Evolutionary conservation across 352 stramenopile species (phyloP), one percentile per base, ranked within the genome.

Genomic region (Phytophthora nicotianae): DNA sequence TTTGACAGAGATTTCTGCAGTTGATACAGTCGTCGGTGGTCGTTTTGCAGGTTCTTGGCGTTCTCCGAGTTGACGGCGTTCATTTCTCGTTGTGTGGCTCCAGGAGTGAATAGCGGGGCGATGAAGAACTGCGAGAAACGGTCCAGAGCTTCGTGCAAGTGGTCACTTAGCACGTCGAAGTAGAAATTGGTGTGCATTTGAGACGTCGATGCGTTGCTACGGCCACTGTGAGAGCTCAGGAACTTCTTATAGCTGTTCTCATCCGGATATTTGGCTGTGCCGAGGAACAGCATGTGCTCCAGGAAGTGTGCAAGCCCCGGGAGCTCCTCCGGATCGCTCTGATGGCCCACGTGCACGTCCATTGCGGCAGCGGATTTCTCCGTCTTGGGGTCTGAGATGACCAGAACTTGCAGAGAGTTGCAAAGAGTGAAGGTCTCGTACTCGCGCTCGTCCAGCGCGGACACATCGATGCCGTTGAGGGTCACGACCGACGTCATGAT

Each of bases 71-170:
- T 95, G 13, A 99, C 97, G 0, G 97, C 97, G 49, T 97, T 89
- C 50, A 99, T 87, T 77, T 99, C 97, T 6, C 97, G 86, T 43
- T 98, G 89, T 0, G 95, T 97, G 3, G 90, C 89, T 21, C 70
- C 85, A 52, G 91, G 53, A 21, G 89, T 96, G 68, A 99, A 98
- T 1, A 97, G 68, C 23, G 97, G 97, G n/a, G 89, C 69, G 27
- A 98, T 94, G 75, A 99, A 99, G 65, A 99, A 99, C 82, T 98
- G 93, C 29, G 96, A 81, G 58, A 99, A 98, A 21, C 96, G 87
- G 74, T 99, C 96, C n/a, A 99, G 68, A 21, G 89, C 93, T 23
- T 90, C 93, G 43, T 82, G 56, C 24, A 93, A 68, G 20, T 90
- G 78, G 5, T 86, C 77, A 26, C 81, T 87, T 21, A 91, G 75